Percentiles rank a stretch among this genome's conserved stretches.
phyloP scores from a whole-genome alignment of 257 asterid genomes.

The Solanum dulcamara region DNA sequence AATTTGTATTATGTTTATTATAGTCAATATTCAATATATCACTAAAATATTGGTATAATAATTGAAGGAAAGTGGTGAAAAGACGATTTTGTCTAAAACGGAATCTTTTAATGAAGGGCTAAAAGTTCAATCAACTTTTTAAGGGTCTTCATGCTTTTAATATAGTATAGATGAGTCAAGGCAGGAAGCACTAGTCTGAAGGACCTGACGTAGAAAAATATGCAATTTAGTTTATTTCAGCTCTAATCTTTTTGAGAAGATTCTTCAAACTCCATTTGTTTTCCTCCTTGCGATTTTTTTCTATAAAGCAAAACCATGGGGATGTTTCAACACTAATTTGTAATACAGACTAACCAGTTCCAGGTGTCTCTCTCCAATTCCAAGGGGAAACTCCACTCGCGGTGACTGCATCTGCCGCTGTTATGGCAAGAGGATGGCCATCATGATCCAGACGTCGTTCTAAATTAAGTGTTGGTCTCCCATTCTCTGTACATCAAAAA shows the following conservation, averaged over 20 bases:
- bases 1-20: too few species aligned
- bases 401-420: conserved; percentile 76
- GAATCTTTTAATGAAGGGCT: too few species aligned
- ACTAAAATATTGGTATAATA: too few species aligned
- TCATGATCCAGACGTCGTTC: conserved; percentile 80
- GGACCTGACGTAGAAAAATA: neutral
- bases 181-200: neutral
- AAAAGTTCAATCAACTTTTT: too few species aligned
- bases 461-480: conserved; percentile 52
- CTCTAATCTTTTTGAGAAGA: neutral
- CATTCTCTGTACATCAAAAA: conserved; percentile 45
- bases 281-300: neutral
- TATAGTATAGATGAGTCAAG: too few species aligned
- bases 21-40: too few species aligned
- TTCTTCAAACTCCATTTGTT: neutral
- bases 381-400: conserved; percentile 84
- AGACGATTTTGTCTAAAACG: too few species aligned
- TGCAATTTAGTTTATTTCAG: neutral
- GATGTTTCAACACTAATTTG: conserved; percentile 1
- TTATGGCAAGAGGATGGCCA: conserved; percentile 80
- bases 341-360: conserved; percentile 42
- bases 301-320: neutral
- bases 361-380: conserved; percentile 90
- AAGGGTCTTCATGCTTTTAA: too few species aligned
- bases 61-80: too few species aligned